Percentiles rank a stretch among this genome's conserved stretches.
phyloP scores from a whole-genome alignment of 495 filamentous ascomycete species.

The Tuber calosporum region DNA sequence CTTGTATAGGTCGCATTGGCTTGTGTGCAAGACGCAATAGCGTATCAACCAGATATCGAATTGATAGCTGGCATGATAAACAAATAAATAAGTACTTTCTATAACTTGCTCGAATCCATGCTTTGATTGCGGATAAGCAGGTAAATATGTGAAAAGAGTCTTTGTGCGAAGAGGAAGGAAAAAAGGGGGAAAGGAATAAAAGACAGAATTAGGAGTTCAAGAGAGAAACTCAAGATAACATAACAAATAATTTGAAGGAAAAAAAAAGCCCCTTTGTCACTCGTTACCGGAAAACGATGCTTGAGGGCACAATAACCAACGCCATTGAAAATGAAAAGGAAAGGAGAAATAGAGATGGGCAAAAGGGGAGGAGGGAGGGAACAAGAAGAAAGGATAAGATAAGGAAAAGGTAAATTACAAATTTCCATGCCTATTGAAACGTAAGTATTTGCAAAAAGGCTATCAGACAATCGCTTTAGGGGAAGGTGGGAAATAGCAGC shows the following conservation, averaged over 20 bases:
- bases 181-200: conserved; percentile 10
- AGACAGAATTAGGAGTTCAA: not conserved
- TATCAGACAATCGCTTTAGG: not conserved
- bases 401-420: conserved; percentile 2
- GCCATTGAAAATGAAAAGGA: not conserved
- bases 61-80: not conserved
- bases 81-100: not conserved
- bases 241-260: not conserved
- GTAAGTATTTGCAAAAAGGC: conserved; percentile 2
- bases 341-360: not conserved
- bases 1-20: not conserved
- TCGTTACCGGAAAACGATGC: conserved; percentile 2
- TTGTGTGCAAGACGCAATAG: not conserved
- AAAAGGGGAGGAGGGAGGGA: conserved; percentile 2
- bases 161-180: not conserved
- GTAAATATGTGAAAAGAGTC: not conserved
- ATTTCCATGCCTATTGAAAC: not conserved
- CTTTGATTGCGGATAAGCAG: not conserved
- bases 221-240: not conserved
- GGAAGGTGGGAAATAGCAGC: not conserved
- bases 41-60: not conserved
- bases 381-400: conserved; percentile 2
- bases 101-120: not conserved
- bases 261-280: not conserved
- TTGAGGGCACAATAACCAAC: conserved; percentile 6